These are phyloP conservation scores for Phytophthora idaei DNA, from an alignment of 352 stramenopile species.

Conservation along the genomic window DNA sequence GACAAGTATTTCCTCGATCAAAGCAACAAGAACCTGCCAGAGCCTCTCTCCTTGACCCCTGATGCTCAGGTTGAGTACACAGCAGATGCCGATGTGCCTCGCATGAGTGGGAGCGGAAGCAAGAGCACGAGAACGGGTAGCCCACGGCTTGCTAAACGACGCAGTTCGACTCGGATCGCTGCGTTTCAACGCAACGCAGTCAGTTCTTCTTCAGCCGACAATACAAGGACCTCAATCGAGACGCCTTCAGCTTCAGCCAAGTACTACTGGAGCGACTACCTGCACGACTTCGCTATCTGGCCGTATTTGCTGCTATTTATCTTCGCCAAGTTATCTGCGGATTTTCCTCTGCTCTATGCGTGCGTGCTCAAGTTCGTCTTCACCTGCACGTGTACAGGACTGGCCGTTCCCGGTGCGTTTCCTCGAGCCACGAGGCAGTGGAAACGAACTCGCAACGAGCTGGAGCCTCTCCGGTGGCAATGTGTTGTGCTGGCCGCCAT, in stretches of 20 bases:
- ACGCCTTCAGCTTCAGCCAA: constrained; percentile 6
- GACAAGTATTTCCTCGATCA: constrained; percentile 71
- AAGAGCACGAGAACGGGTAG: constrained; percentile 28
- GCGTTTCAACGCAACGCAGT: constrained; percentile 37
- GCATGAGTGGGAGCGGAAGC: constrained; percentile 6
- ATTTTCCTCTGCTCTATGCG: constrained; percentile 50
- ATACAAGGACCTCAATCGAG: constrained; percentile 1
- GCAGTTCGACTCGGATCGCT: constrained; percentile 37
- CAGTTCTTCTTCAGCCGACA: constrained; percentile 7
- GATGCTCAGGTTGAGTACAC: constrained; percentile 13
- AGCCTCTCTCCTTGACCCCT: constrained; percentile 32
- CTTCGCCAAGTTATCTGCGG: constrained; percentile 48
- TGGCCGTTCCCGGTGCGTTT: constrained; percentile 62
- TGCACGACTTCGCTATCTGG: constrained; percentile 79
- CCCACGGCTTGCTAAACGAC: constrained; percentile 24
- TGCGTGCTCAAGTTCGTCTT: constrained; percentile 73
- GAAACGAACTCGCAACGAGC: constrained; percentile 49
- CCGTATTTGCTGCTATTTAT: constrained; percentile 69
- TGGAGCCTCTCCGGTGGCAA: constrained; percentile 52
- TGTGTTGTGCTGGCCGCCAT: constrained; percentile 61
- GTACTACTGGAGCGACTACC: constrained; percentile 54
- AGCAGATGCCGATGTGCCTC: constrained; percentile 7
- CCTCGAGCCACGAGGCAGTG: constrained; percentile 58
- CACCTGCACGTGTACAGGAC: constrained; percentile 71
- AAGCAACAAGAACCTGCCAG: constrained; percentile 37